These are phyloP conservation scores for Wallacemonas sp. DNA, from an alignment of 208 protist genomes.

Conservation along the genomic window DNA sequence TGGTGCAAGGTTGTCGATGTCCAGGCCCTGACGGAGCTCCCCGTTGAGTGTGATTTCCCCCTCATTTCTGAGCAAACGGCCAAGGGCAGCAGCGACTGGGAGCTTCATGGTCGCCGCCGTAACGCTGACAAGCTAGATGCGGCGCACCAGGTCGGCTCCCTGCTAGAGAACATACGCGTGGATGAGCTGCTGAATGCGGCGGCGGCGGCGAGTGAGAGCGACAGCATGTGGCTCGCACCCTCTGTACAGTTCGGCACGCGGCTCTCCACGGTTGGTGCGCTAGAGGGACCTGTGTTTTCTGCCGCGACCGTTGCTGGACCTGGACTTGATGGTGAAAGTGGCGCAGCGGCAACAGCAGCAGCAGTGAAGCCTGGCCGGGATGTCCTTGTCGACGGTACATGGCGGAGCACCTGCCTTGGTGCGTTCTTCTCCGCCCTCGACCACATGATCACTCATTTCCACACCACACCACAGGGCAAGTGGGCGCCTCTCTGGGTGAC, in stretches of 20 bases:
- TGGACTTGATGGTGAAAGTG: neutral
- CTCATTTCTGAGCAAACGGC: conserved; percentile 12
- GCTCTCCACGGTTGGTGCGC: conserved; percentile 13
- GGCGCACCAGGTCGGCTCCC: conserved; percentile 10
- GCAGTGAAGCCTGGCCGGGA: neutral
- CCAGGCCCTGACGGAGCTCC: conserved; percentile 23
- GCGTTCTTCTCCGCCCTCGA: conserved; percentile 35
- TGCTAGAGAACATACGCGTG: neutral
- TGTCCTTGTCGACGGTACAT: conserved; percentile 30
- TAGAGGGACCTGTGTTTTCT: no score
- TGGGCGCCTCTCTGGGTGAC: conserved; percentile 53
- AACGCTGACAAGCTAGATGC: neutral
- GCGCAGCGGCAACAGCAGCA: no score
- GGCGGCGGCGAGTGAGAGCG: neutral
- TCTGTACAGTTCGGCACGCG: neutral
- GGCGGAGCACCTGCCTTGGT: conserved; percentile 37
- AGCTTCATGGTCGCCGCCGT: conserved; percentile 13
- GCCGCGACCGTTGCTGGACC: neutral
- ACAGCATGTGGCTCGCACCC: conserved; percentile 4
- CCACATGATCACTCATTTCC: conserved; percentile 27
- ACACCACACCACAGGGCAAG: neutral
- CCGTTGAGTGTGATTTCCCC: conserved; percentile 69
- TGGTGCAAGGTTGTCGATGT: conserved; percentile 77
- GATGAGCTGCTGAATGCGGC: neutral
- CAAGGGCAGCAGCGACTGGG: conserved; percentile 28